Evolutionary conservation across 2,329 filamentous ascomycete species (phyloP), one percentile per base, ranked within the genome.

Genomic region (Sclerotinia nivalis): DNA sequence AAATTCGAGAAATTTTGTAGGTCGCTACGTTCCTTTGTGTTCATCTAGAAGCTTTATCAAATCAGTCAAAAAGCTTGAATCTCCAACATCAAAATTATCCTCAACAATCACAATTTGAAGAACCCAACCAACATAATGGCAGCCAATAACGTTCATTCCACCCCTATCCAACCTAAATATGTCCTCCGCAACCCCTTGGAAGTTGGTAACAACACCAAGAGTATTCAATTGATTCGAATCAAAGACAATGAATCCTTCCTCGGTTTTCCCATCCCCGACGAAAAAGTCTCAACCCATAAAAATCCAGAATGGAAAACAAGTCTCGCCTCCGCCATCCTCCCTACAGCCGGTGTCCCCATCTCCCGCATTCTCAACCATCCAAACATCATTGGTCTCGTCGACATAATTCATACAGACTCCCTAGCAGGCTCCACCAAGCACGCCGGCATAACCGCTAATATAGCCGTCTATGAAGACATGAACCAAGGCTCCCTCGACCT

Each of bases 391-490:
- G 75, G 73, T 4, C 72, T 78, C 15, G 72, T 78, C 71, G 76
- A 77, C 45, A 73, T 78, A n/a, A 71, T 75, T 22, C 71, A 72
- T 4, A 71, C 69, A 49, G 72, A 71, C 5, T 58, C 59, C 8
- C 13, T 67, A 13, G 52, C 68, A 10, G 73, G 72, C n/a, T 65
- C 45, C 15, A 69, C 43, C 18, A 64, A 52, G 3, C 52, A 60
- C 25, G 56, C 70, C 5, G 73, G 73, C 28, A 47, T 67, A 1
- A 60, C 52, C 7, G 68, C 69, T 67, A 78, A 78, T 60, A 78
- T 82, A 71, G 75, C 84, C 22, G 77, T 87, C 31, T 86, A 82
- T 81, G 85, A 88, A 75, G 83, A 81, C 68, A 86, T 84, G 77
- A 83, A 86, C 70, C 84, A 82, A 6, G 84, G 84, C 47, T 84